Conservation (phyloP, 129 eudicot species). For the Solidago caesia region DNA sequence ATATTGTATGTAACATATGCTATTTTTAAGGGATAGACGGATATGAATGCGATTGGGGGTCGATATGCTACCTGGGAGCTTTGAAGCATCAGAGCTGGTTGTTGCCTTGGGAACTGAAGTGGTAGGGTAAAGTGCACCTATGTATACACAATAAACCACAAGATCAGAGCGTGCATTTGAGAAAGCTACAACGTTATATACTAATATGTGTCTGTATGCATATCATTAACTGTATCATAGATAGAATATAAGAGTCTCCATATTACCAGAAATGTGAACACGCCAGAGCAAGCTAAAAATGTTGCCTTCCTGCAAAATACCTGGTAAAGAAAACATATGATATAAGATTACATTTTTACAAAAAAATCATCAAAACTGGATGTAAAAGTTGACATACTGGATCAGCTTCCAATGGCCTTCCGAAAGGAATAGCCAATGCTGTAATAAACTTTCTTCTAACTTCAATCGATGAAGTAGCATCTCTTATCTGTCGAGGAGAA, state of each 20-base stretch:
- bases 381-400: slow-evolving; percentile 51
- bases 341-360: slow-evolving; percentile 11
- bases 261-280: slow-evolving; percentile 78
- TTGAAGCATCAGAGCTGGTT: slow-evolving; percentile 72
- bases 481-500: slow-evolving; percentile 49
- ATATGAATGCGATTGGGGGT: background rate
- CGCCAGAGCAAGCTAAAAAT: slow-evolving; percentile 73
- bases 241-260: background rate
- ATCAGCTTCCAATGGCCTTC: slow-evolving; percentile 96
- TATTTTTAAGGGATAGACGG: background rate
- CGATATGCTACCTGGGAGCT: slow-evolving; percentile 65
- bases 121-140: slow-evolving; percentile 81
- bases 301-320: slow-evolving; percentile 92
- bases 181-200: too few species aligned
- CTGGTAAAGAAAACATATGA: slow-evolving; percentile 44
- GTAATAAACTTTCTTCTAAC: slow-evolving; percentile 72
- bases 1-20: background rate
- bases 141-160: background rate
- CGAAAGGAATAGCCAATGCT: slow-evolving; percentile 67
- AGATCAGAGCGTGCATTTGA: background rate
- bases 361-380: background rate
- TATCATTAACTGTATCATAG: background rate
- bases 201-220: background rate
- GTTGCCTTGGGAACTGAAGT: slow-evolving; percentile 87
- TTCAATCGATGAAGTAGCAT: slow-evolving; percentile 68